A percentile compares a stretch with the other conserved stretches of the same genome.
Evolutionary conservation across 768 basidiomycete genomes (phyloP).

Genomic region (Saitozyma sp.): DNA sequence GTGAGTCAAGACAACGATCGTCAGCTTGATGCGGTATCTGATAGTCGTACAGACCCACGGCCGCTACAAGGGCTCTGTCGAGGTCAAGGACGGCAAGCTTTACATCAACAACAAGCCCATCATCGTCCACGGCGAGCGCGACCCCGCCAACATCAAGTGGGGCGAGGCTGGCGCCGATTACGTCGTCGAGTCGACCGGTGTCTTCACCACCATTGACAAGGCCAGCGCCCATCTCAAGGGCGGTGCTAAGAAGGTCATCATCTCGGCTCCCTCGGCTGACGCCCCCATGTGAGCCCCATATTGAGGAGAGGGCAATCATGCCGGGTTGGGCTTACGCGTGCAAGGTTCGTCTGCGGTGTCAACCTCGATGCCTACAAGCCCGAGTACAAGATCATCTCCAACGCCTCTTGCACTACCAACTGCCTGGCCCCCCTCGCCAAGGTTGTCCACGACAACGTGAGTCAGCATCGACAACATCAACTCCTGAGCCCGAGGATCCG

Average conservation of each 20-base stretch:
- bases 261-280: slow-evolving; percentile 84
- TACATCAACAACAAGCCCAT: slow-evolving; percentile 76
- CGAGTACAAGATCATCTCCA: slow-evolving; percentile 86
- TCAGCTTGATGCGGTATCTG: background rate
- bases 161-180: slow-evolving; percentile 77
- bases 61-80: slow-evolving; percentile 75
- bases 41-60: slow-evolving; percentile 48
- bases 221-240: slow-evolving; percentile 92
- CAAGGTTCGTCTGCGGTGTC: slow-evolving; percentile 60
- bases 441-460: slow-evolving; percentile 84
- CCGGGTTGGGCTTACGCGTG: background rate
- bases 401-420: slow-evolving; percentile 99
- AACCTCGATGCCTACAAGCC: slow-evolving; percentile 91
- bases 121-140: slow-evolving; percentile 71
- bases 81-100: slow-evolving; percentile 85
- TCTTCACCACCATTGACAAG: slow-evolving; percentile 95
- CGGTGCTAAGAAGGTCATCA: slow-evolving; percentile 99
- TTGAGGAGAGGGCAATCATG: background rate
- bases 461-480: slow-evolving; percentile 5
- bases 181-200: slow-evolving; percentile 96
- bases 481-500: slow-evolving; percentile 1
- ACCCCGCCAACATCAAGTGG: slow-evolving; percentile 86
- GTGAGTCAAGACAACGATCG: slow-evolving; percentile 17
- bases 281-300: slow-evolving; percentile 52
- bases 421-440: slow-evolving; percentile 99